Conservation (phyloP, 106 monocot genomes). For the Allium fistulosum region DNA sequence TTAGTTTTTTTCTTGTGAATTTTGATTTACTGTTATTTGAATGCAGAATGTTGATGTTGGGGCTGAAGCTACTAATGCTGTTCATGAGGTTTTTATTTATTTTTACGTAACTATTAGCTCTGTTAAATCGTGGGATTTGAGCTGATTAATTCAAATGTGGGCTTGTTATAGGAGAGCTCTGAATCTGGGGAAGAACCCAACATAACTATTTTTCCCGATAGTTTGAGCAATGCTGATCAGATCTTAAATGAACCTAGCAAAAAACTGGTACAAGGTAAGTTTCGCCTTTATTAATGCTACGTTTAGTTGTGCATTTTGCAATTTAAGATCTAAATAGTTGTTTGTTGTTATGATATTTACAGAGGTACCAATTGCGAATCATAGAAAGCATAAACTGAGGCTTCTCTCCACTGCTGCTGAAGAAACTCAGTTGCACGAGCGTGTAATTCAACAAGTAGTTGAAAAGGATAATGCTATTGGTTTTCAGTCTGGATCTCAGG, state of each 20-base stretch:
- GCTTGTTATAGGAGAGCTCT: conserved; percentile 20
- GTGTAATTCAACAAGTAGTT: conserved; percentile 9
- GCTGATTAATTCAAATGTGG: too few relatives aligned
- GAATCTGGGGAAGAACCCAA: conserved; percentile 32
- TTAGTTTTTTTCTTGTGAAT: conserved; percentile 1
- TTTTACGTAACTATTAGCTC: not conserved
- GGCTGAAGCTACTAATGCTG: conserved; percentile 7
- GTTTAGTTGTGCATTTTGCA: not conserved
- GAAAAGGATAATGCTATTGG: conserved; percentile 3
- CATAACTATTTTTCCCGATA: conserved; percentile 20
- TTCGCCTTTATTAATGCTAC: not conserved
- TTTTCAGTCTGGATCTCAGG: not conserved
- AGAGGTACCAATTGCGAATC: conserved; percentile 17
- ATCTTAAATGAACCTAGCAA: conserved; percentile 8
- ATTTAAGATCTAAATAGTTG: not conserved
- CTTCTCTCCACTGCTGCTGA: conserved; percentile 17
- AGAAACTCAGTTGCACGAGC: not conserved
- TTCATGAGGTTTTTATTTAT: conserved; percentile 15
- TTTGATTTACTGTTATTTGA: not conserved
- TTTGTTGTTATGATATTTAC: conserved; percentile 3
- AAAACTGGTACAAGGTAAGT: conserved; percentile 11
- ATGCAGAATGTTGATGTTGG: conserved; percentile 8
- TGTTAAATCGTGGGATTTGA: too few relatives aligned
- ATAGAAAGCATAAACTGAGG: conserved; percentile 20
- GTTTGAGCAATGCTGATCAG: conserved; percentile 20